Evolutionary conservation across 2,329 filamentous ascomycete genomes (phyloP).

Genomic region (Xylaria sp.): DNA sequence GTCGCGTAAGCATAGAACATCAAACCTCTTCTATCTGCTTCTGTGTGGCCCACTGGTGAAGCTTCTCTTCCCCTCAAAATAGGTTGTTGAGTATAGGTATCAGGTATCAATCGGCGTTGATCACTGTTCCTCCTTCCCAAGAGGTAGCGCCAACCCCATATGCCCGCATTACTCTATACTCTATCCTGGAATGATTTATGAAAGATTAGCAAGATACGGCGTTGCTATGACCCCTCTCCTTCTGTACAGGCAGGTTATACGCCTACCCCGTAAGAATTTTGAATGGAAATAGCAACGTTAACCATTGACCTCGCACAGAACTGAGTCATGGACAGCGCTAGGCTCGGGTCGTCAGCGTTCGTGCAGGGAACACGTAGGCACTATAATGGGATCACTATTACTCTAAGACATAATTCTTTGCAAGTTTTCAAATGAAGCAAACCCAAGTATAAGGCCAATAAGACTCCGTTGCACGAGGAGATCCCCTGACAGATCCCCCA

Average conservation of each 20-base stretch:
- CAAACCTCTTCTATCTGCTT: too few species aligned
- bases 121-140: background rate
- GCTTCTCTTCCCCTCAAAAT: background rate
- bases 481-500: background rate
- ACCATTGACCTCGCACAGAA: slow-evolving; percentile 9
- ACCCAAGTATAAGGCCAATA: background rate
- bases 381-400: background rate
- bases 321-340: slow-evolving; percentile 31
- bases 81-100: background rate
- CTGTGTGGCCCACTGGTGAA: background rate
- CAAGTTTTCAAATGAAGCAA: background rate
- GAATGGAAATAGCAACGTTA: background rate
- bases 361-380: slow-evolving; percentile 17
- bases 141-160: background rate
- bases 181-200: background rate
- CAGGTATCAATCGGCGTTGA: background rate
- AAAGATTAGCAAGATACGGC: background rate
- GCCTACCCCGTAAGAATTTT: background rate
- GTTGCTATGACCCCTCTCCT: background rate
- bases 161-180: background rate
- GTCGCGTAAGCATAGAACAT: too few species aligned
- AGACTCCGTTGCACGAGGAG: background rate
- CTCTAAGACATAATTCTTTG: slow-evolving; percentile 2
- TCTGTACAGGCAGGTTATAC: background rate
- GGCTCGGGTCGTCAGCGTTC: slow-evolving; percentile 26